Conservation (phyloP, 495 filamentous ascomycete species). For the Daldinia vernicosa region DNA sequence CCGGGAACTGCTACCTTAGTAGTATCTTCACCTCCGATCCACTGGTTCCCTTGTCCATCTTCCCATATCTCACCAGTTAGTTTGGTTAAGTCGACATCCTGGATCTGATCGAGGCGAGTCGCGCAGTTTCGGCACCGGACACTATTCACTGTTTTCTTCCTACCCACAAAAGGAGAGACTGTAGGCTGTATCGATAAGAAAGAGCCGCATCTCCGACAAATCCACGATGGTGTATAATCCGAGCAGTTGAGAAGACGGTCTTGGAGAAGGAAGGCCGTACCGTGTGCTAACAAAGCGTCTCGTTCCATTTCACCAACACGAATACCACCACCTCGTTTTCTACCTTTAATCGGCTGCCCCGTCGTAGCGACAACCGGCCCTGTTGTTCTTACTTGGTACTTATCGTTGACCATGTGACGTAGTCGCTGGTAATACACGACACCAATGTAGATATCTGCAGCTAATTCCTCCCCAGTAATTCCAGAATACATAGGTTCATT, state of each 20-base stretch:
- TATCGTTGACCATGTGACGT: slow-evolving; percentile 99
- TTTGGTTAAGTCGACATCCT: slow-evolving; percentile 66
- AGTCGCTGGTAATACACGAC: slow-evolving; percentile 98
- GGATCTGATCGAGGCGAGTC: slow-evolving; percentile 60
- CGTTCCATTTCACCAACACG: slow-evolving; percentile 99
- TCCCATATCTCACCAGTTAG: slow-evolving; percentile 84
- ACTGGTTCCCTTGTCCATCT: slow-evolving; percentile 82
- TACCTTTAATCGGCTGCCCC: slow-evolving; percentile 95
- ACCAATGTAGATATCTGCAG: slow-evolving; percentile 95
- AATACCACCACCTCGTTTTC: slow-evolving; percentile 95
- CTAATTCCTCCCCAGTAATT: slow-evolving; percentile 92
- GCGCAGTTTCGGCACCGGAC: slow-evolving; percentile 90
- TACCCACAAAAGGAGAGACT: slow-evolving; percentile 73
- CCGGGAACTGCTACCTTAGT: slow-evolving; percentile 92
- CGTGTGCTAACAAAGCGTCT: slow-evolving; percentile 92
- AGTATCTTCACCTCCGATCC: slow-evolving; percentile 87
- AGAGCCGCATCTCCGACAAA: slow-evolving; percentile 85
- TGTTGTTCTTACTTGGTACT: slow-evolving; percentile 97
- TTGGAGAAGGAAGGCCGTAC: slow-evolving; percentile 91
- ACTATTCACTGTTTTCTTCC: slow-evolving; percentile 59
- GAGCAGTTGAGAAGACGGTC: slow-evolving; percentile 97
- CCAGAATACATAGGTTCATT: slow-evolving; percentile 98
- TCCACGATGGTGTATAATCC: slow-evolving; percentile 85
- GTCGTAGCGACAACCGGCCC: slow-evolving; percentile 88
- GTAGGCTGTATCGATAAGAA: slow-evolving; percentile 86